Percentiles rank a stretch among this genome's conserved stretches.
phyloP scores from a whole-genome alignment of 257 asterid genomes.

The Solanum chiquidenum region DNA sequence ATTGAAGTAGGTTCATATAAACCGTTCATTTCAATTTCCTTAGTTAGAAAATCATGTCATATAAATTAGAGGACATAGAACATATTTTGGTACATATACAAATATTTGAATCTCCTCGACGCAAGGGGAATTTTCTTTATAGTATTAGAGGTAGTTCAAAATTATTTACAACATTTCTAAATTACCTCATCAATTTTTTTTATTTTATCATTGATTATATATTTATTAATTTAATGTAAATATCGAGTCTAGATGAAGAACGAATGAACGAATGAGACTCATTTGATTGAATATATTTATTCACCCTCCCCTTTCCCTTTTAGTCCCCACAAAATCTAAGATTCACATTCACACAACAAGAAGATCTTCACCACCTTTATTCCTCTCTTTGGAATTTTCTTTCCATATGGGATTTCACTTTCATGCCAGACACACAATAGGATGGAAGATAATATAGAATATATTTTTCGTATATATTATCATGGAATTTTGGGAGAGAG shows the following conservation, averaged over 20 bases:
- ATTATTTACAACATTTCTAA: not conserved
- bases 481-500: not conserved
- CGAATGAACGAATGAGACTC: not conserved
- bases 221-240: not conserved
- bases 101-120: not conserved
- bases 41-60: not conserved
- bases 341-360: not conserved
- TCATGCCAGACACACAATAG: not conserved
- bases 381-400: not conserved
- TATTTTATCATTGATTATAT: fast-evolving
- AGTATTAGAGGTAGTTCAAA: not conserved
- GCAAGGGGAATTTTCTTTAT: not conserved
- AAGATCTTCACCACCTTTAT: not conserved
- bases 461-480: not conserved
- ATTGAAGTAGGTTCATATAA: not conserved
- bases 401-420: not conserved
- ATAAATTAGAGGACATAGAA: not conserved
- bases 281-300: not conserved
- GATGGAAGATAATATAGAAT: not conserved
- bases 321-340: not conserved
- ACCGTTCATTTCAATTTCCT: not conserved
- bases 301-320: not conserved
- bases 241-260: not conserved
- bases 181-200: not conserved
- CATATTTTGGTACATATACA: not conserved